A percentile compares a stretch with the other conserved stretches of the same genome.
These are phyloP conservation scores for Wallacemonas sp. DNA, from an alignment of 208 protist genomes.

Conservation along the genomic window DNA sequence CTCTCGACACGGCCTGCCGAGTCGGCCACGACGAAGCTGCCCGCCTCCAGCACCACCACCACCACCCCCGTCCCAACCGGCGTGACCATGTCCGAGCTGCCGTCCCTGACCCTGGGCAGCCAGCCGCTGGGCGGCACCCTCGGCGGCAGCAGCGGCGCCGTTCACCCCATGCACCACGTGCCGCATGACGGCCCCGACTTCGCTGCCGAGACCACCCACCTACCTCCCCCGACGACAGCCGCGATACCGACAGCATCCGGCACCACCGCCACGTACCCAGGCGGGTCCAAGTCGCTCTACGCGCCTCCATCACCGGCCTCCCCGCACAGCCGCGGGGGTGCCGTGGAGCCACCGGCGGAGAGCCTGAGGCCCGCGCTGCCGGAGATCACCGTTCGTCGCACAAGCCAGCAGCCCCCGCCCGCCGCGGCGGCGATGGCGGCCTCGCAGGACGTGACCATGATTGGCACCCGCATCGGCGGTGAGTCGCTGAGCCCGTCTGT, in stretches of 20 bases:
- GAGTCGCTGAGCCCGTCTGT: background rate
- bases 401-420: background rate
- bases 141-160: background rate
- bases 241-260: no score
- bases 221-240: no score
- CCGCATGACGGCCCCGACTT: no score
- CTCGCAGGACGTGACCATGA: constrained; percentile 3
- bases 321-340: no score
- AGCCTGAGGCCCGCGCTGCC: background rate
- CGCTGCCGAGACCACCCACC: no score
- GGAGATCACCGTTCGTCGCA: constrained; percentile 10
- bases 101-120: background rate
- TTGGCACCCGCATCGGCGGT: background rate
- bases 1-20: background rate
- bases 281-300: no score
- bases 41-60: background rate
- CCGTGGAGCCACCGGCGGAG: background rate
- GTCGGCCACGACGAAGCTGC: background rate
- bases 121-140: background rate
- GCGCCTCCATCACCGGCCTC: no score
- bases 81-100: background rate
- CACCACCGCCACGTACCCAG: no score
- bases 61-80: background rate
- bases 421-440: background rate
- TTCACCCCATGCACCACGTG: background rate